phyloP scores from a whole-genome alignment of 2,329 filamentous ascomycete species.

The Arthrocladium fulminans region DNA sequence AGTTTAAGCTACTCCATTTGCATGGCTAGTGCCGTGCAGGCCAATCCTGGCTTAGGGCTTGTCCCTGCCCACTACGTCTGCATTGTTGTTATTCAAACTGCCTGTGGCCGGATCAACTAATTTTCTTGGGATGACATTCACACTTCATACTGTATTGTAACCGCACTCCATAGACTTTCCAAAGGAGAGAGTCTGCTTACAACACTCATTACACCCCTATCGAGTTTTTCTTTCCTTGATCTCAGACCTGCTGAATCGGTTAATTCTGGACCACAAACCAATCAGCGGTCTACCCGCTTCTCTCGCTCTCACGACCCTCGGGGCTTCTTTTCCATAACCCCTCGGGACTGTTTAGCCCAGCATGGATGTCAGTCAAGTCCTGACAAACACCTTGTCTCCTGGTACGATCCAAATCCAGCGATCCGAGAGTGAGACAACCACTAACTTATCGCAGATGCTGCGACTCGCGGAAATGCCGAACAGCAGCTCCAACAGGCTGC shows the following conservation, averaged over 20 bases:
- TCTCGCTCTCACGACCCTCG: not conserved
- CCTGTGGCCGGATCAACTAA: conserved; percentile 6
- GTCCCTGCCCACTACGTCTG: not conserved
- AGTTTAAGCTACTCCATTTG: not conserved
- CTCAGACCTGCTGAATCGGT: conserved; percentile 11
- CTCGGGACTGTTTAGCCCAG: conserved; percentile 32
- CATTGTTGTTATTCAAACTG: not conserved
- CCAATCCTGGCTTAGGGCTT: not conserved
- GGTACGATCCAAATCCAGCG: conserved; percentile 50
- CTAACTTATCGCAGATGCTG: conserved; percentile 59
- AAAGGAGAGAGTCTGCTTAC: not conserved
- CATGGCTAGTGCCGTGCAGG: conserved; percentile 7
- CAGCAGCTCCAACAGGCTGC: conserved; percentile 88
- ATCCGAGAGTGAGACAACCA: conserved; percentile 24
- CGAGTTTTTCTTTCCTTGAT: conserved; percentile 22
- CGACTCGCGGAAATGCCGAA: conserved; percentile 82
- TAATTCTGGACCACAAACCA: not conserved
- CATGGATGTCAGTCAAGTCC: conserved; percentile 97
- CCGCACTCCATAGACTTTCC: not conserved
- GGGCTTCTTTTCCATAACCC: not conserved
- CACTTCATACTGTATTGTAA: conserved; percentile 6
- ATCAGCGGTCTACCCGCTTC: conserved; percentile 1
- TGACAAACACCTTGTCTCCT: conserved; percentile 90
- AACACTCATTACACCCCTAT: conserved; percentile 3
- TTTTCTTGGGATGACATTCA: conserved; percentile 9